Evolutionary conservation across 106 monocot species (phyloP), one percentile per base, ranked within the genome.

Genomic region (Cymbidium sinense): DNA sequence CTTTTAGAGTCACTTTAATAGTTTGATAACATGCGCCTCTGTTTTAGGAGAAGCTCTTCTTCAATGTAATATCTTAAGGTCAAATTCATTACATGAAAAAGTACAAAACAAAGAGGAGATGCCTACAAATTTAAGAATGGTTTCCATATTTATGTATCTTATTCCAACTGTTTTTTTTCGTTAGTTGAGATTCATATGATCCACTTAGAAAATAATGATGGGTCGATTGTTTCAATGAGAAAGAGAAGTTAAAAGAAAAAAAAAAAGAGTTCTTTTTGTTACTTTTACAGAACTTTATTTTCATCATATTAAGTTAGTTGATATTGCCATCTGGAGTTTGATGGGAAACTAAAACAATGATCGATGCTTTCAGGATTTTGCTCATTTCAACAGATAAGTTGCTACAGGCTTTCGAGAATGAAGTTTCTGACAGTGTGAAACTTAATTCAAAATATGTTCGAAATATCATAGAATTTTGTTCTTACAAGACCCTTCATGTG

Each of bases 381-480:
- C 50, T 12, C 18, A 55, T 84, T 34, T 73, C 89, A 80, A 76
- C 85, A 8, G 79, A 90, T 71, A 81, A 92, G 64, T 77, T 98
- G 79, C 85, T 87, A 30, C 77, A 82, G 19, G 23, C 77, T 76
- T 92, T 94, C 70, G 87, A 90, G 55, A 82, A 70, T n/a, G 84
- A 90, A 43, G 34, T 90, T 23, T 81, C 85, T 35, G 88, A 86
- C 51, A 76, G 76, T 80, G 82, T 84, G 8, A 83, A 77, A 62
- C 73, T 84, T 64, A 81, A 87, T 70, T 75, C 84, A 17, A 52
- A 44, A 7, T 96, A 89, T 82, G 91, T 87, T 50, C 89, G 91
- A 58, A 91, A 85, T 86, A 77, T 96, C 3, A 52, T 96, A 54
- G 91, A 91, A 81, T 91, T 86, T 64, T 96, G 84, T 79, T 89